Evolutionary conservation across 768 basidiomycete genomes (phyloP).

Genomic region (Royoungia palumana): DNA sequence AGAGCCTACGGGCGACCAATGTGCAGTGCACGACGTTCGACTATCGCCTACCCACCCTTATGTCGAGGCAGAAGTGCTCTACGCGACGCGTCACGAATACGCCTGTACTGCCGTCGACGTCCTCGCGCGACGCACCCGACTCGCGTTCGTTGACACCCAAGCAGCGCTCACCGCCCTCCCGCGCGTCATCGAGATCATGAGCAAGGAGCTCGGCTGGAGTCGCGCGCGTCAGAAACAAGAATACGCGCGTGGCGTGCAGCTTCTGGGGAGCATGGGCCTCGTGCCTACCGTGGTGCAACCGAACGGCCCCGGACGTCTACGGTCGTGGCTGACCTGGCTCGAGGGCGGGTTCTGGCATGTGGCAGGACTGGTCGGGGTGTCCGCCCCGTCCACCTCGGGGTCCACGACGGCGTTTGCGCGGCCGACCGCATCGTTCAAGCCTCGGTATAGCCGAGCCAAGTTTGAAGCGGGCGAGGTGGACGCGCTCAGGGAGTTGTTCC

Average conservation of each 20-base stretch:
- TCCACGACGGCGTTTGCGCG: background rate
- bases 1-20: constrained; percentile 67
- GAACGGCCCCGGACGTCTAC: too few relatives aligned
- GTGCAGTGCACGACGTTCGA: constrained; percentile 84
- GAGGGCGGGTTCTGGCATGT: constrained; percentile 12
- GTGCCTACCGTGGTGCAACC: constrained; percentile 41
- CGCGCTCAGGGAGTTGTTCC: constrained; percentile 39
- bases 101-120: constrained; percentile 91
- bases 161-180: constrained; percentile 84
- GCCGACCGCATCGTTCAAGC: constrained; percentile 6
- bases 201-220: constrained; percentile 78
- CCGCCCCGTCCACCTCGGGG: background rate
- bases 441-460: constrained; percentile 46
- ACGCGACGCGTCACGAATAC: constrained; percentile 87
- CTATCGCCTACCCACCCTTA: constrained; percentile 74
- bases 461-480: constrained; percentile 53
- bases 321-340: constrained; percentile 16
- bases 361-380: constrained; percentile 21
- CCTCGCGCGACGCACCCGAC: constrained; percentile 86
- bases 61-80: constrained; percentile 91
- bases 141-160: constrained; percentile 89
- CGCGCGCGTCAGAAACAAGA: constrained; percentile 55
- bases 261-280: constrained; percentile 86
- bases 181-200: constrained; percentile 88
- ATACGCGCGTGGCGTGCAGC: constrained; percentile 53